Percentiles rank a stretch among this genome's conserved stretches.
Conservation (phyloP, 352 stramenopile species). For the Aphanomyces astaci region DNA sequence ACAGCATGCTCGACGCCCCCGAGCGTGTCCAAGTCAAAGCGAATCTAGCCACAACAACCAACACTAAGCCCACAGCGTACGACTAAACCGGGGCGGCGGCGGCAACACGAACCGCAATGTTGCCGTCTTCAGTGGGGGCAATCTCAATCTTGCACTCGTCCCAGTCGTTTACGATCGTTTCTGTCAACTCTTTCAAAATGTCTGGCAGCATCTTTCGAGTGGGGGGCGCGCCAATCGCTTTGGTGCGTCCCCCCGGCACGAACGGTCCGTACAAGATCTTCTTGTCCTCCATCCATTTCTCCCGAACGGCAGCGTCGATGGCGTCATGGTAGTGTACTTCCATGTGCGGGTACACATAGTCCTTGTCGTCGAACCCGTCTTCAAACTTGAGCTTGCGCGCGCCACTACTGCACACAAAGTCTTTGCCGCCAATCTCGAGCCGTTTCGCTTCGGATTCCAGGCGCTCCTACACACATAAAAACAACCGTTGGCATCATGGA, state of each 20-base stretch:
- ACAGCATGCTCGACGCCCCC: constrained; percentile 38
- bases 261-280: constrained; percentile 66
- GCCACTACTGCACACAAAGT: constrained; percentile 52
- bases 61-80: constrained; percentile 35
- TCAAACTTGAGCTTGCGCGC: constrained; percentile 58
- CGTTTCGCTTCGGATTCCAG: constrained; percentile 61
- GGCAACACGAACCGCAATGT: constrained; percentile 43
- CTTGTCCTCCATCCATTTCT: constrained; percentile 57
- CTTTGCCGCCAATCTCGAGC: constrained; percentile 52
- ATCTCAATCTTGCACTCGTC: constrained; percentile 46
- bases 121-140: constrained; percentile 47
- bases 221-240: constrained; percentile 43
- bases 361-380: constrained; percentile 50
- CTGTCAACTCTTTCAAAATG: constrained; percentile 61
- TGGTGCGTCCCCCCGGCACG: constrained; percentile 43
- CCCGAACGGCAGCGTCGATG: constrained; percentile 44
- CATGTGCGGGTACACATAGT: constrained; percentile 60
- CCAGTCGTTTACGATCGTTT: constrained; percentile 55
- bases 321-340: constrained; percentile 54
- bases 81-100: constrained; percentile 25
- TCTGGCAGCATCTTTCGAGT: constrained; percentile 63
- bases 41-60: constrained; percentile 1
- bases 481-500: not conserved
- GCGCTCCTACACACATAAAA: constrained; percentile 37
- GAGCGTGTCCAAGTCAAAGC: constrained; percentile 22